phyloP scores from a whole-genome alignment of 2,329 filamentous ascomycete species.

The Fusarium verticillioides region DNA sequence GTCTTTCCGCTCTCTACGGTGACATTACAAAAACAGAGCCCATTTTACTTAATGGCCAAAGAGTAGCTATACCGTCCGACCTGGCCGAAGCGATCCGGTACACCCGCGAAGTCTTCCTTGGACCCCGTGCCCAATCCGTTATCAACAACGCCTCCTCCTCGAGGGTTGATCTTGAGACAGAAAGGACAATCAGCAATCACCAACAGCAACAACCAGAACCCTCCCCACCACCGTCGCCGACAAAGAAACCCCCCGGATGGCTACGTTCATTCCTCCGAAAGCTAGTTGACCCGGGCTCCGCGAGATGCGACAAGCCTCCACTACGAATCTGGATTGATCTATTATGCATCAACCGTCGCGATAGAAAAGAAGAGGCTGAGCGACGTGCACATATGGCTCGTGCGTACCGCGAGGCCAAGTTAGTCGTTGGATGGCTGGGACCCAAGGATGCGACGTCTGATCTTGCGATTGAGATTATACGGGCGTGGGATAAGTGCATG shows the following conservation, averaged over 20 bases:
- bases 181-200: neutral
- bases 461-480: conserved; percentile 37
- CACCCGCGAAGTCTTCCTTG: conserved; percentile 38
- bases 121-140: conserved; percentile 11
- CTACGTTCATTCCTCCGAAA: conserved; percentile 35
- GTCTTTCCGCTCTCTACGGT: conserved; percentile 38
- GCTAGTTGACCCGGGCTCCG: conserved; percentile 11
- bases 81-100: conserved; percentile 37
- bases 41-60: conserved; percentile 29
- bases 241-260: conserved; percentile 36
- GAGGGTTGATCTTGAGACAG: conserved; percentile 17
- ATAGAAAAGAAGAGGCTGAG: conserved; percentile 31
- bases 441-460: conserved; percentile 35
- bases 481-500: conserved; percentile 41
- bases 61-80: conserved; percentile 27
- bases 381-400: conserved; percentile 34
- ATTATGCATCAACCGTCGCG: conserved; percentile 33
- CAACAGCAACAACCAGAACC: neutral
- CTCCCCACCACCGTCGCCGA: conserved; percentile 25
- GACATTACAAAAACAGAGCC: conserved; percentile 33
- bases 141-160: conserved; percentile 17
- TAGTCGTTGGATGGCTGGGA: conserved; percentile 40
- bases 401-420: conserved; percentile 34
- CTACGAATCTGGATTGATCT: conserved; percentile 39
- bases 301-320: conserved; percentile 16